These are phyloP conservation scores for Sphagnum magellanicum DNA, from an alignment of 228 moss, liverwort and hornwort species.

Conservation along the genomic window DNA sequence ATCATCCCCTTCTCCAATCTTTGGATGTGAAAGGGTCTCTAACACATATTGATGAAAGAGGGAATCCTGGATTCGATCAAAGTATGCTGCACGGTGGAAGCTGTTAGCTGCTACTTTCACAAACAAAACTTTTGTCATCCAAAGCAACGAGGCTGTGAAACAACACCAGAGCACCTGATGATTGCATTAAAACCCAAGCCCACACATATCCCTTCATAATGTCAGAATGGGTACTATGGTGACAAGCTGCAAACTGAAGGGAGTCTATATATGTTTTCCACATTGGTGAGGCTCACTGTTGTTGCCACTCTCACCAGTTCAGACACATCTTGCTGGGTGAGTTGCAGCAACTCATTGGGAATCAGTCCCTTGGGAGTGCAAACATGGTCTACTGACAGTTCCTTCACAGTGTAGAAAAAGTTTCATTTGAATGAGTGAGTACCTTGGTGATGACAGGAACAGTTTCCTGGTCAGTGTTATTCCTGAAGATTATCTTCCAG, in stretches of 20 bases:
- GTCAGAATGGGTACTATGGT: no score
- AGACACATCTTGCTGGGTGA: neutral
- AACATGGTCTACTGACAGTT: neutral
- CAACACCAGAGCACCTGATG: slow-evolving; percentile 93
- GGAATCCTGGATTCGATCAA: slow-evolving; percentile 97
- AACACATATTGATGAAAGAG: slow-evolving; percentile 95
- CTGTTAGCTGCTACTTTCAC: slow-evolving; percentile 98
- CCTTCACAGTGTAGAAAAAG: no score
- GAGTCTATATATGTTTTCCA: no score
- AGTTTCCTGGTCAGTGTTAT: slow-evolving; percentile 57
- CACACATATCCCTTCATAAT: neutral
- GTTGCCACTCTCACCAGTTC: no score
- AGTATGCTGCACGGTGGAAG: slow-evolving; percentile 98
- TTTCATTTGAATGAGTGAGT: neutral
- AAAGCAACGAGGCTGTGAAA: slow-evolving; percentile 74
- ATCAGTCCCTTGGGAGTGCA: neutral
- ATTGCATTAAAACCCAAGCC: slow-evolving; percentile 12
- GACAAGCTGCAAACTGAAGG: no score
- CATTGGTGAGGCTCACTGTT: no score
- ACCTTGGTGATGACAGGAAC: slow-evolving; percentile 90
- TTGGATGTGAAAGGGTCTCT: slow-evolving; percentile 77
- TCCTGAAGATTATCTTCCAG: slow-evolving; percentile 86
- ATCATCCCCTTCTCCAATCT: slow-evolving; percentile 23
- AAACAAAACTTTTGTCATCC: slow-evolving; percentile 90
- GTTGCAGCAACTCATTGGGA: neutral